Conservation (phyloP, 768 basidiomycete genomes). For the Rhodotorula babjevae region DNA sequence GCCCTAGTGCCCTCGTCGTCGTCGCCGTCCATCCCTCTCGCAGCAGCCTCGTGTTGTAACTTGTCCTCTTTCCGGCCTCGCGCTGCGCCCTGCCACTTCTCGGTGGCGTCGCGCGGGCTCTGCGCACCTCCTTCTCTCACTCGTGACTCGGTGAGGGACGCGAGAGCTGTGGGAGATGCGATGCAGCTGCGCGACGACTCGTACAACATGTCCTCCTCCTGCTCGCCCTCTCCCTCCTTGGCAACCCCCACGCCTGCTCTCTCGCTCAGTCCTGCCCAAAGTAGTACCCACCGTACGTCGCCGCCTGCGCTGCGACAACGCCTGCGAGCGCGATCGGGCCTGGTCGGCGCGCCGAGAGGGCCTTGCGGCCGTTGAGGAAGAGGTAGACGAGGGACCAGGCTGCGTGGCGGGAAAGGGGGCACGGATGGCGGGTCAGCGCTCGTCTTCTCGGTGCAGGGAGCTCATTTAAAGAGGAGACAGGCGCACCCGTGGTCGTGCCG, state of each 20-base stretch:
- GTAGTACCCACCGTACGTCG: slow-evolving; percentile 20
- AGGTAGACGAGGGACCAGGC: slow-evolving; percentile 39
- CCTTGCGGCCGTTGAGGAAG: slow-evolving; percentile 31
- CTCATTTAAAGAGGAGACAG: too few relatives aligned
- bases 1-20: neutral
- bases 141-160: too few relatives aligned
- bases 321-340: slow-evolving; percentile 17
- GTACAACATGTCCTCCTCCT: neutral
- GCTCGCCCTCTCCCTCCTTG: too few relatives aligned
- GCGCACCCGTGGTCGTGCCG: slow-evolving; percentile 35
- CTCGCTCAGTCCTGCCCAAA: neutral
- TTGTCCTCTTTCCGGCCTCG: neutral
- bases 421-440: neutral
- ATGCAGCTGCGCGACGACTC: neutral
- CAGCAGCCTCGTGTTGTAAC: too few relatives aligned
- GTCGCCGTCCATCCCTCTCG: neutral
- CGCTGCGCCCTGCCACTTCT: too few relatives aligned
- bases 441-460: too few relatives aligned
- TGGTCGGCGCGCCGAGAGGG: slow-evolving; percentile 19
- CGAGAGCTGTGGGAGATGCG: neutral
- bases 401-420: neutral
- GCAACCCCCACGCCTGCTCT: accelerated
- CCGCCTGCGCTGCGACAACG: slow-evolving; percentile 13
- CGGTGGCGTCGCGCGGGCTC: too few relatives aligned
- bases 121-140: too few relatives aligned